Percentiles rank a stretch among this genome's conserved stretches.
Evolutionary conservation across 129 eudicot species (phyloP).

Genomic region (Centella asiatica): DNA sequence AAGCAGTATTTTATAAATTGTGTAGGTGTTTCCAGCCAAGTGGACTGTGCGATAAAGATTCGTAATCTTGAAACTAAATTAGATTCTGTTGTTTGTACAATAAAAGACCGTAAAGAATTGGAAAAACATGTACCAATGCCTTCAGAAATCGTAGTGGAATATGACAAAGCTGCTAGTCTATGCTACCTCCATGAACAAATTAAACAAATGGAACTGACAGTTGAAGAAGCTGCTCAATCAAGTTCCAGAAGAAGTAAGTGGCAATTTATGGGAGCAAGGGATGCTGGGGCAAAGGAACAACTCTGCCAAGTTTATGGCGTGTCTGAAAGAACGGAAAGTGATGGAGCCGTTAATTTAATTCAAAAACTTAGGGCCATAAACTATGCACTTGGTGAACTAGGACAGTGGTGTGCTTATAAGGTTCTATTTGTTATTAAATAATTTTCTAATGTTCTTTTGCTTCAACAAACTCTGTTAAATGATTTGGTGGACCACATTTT

Average conservation of each 20-base stretch:
- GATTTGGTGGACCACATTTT: constrained; percentile 5
- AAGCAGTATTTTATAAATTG: background rate
- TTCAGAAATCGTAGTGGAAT: constrained; percentile 88
- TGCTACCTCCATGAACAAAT: constrained; percentile 95
- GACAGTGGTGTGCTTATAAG: constrained; percentile 99
- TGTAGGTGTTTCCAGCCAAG: constrained; percentile 94
- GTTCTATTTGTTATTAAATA: constrained; percentile 17
- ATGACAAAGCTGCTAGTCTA: constrained; percentile 87
- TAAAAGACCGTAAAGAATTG: constrained; percentile 93
- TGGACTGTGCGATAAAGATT: constrained; percentile 93
- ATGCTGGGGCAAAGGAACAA: constrained; percentile 97
- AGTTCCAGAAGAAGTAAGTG: constrained; percentile 93
- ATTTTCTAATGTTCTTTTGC: background rate
- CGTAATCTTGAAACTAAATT: constrained; percentile 95
- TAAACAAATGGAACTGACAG: constrained; percentile 83
- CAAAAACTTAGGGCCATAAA: constrained; percentile 93
- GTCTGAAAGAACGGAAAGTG: constrained; percentile 98
- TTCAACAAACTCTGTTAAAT: background rate
- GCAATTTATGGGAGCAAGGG: constrained; percentile 99
- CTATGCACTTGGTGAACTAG: constrained; percentile 96
- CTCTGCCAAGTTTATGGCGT: constrained; percentile 97
- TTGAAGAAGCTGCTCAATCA: constrained; percentile 90
- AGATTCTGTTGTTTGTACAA: constrained; percentile 87
- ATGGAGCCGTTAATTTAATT: constrained; percentile 93
- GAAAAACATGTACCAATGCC: constrained; percentile 98